Evolutionary conservation across 2,329 filamentous ascomycete species (phyloP), one percentile per base, ranked within the genome.

Genomic region (Xenoacremonium recifei): DNA sequence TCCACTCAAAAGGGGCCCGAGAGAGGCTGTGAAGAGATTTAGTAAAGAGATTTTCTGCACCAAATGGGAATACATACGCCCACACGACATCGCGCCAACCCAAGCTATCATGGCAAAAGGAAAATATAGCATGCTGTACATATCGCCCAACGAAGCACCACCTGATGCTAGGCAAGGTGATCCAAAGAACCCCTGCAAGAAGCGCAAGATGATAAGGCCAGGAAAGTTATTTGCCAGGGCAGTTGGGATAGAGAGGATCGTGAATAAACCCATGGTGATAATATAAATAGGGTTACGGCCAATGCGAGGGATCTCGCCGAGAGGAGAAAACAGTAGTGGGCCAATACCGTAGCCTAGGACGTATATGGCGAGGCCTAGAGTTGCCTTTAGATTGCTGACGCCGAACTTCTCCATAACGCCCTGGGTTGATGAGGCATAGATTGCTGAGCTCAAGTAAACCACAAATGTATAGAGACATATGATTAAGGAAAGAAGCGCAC

Each of bases 201-300:
- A 77, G 2, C 76, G 69, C 6, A 75, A 61, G 1, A 76, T 73
- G 16, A 80, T 62, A 6, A 84, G 63, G 2, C 73, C 72, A 2
- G 70, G 62, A 34, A 81, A 76, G 57, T 77, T 77, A 21, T 73
- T 60, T 1, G 75, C 75, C 0, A 82, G 57, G 0, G 76, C 74
- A 0, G 75, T 72, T 0, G 77, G 75, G 0, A 83, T 63, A 10
- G 69, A 70, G 1, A 84, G 60, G 9, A 81, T 65, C 19, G 80
- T 70, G 50, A 82, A 84, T 19, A 81, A 64, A n/a, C 67, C 66
- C 42, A 82, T 73, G 1, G 78, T 76, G 42, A 76, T 54, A 21
- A 82, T 71, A 51, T 82, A 84, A 1, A 76, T 71, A 2, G 72
- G 70, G 41, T 79, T 83, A 2, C 80, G 69, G 3, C 80, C 79